phyloP scores from a whole-genome alignment of 169 alveolate species.

The Plasmodium gonderi region DNA sequence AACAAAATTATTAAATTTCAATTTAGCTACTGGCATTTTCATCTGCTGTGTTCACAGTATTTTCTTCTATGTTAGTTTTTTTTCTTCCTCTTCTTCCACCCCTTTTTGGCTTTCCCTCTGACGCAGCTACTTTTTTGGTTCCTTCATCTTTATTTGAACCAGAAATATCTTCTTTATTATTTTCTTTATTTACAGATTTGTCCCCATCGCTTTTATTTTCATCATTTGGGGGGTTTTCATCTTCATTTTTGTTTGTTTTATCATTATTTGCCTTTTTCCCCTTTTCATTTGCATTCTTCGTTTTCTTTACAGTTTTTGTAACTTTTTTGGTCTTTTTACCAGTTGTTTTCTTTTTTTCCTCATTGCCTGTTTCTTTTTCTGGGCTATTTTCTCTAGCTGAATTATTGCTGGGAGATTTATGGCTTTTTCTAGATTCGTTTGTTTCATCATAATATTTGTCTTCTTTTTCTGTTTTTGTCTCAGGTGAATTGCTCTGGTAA shows the following conservation, averaged over 20 bases:
- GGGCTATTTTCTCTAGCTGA: constrained; percentile 26
- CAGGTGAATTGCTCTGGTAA: constrained; percentile 6
- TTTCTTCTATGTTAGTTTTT: not conserved
- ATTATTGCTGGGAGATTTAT: constrained; percentile 13
- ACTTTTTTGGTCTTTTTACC: not conserved
- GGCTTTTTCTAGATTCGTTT: constrained; percentile 26
- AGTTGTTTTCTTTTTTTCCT: constrained; percentile 17
- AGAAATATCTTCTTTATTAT: constrained; percentile 24
- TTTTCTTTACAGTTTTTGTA: constrained; percentile 13
- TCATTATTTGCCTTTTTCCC: constrained; percentile 20
- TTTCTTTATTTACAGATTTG: constrained; percentile 37
- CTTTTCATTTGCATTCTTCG: constrained; percentile 6
- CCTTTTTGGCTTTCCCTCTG: constrained; percentile 50
- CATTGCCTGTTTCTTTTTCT: constrained; percentile 30
- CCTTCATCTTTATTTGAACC: constrained; percentile 17
- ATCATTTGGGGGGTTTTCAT: constrained; percentile 43
- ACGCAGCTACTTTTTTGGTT: constrained; percentile 34
- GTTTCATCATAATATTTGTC: constrained; percentile 23
- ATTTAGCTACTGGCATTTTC: constrained; percentile 43
- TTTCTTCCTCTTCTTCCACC: constrained; percentile 53
- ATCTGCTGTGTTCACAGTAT: not conserved
- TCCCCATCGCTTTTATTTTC: constrained; percentile 51
- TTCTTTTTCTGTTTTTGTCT: constrained; percentile 1
- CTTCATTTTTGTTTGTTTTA: constrained; percentile 42
- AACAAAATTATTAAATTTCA: constrained; percentile 1